These are phyloP conservation scores for Naegleria gruberi DNA, from an alignment of 208 protist genomes.

Conservation along the genomic window DNA sequence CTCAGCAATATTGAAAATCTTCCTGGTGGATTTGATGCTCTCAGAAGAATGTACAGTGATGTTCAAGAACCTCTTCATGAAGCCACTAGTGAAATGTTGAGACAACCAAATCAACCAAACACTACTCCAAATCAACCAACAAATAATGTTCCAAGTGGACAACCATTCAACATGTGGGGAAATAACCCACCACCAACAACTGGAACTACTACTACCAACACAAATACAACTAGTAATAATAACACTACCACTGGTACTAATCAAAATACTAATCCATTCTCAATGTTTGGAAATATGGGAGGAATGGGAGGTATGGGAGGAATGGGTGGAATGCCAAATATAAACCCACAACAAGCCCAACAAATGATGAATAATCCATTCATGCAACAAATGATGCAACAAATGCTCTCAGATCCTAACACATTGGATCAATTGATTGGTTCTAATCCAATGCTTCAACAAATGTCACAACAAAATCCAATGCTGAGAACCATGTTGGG, in stretches of 20 bases:
- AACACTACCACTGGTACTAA: neutral
- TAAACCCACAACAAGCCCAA: neutral
- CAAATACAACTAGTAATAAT: neutral
- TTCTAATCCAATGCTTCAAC: conserved; percentile 16
- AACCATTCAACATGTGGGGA: neutral
- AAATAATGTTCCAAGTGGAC: neutral
- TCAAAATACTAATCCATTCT: neutral
- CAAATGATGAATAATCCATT: conserved; percentile 31
- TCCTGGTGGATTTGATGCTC: conserved; percentile 51
- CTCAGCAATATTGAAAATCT: conserved; percentile 56
- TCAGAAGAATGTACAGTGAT: conserved; percentile 23
- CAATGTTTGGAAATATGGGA: neutral
- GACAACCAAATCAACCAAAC: too few relatives aligned
- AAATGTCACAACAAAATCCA: conserved; percentile 24
- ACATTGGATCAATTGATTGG: neutral
- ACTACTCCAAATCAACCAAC: neutral
- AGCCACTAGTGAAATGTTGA: neutral
- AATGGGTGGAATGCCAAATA: neutral
- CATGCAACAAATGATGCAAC: conserved; percentile 12
- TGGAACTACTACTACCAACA: neutral
- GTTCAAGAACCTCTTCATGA: conserved; percentile 20
- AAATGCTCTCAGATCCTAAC: conserved; percentile 21
- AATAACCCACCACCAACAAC: conserved; percentile 14
- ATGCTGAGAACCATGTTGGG: neutral
- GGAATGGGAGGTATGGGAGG: neutral